Percentiles rank a stretch among this genome's conserved stretches.
These are phyloP conservation scores for Aspergillus ostianus DNA, from an alignment of 495 filamentous ascomycete species.

Conservation along the genomic window DNA sequence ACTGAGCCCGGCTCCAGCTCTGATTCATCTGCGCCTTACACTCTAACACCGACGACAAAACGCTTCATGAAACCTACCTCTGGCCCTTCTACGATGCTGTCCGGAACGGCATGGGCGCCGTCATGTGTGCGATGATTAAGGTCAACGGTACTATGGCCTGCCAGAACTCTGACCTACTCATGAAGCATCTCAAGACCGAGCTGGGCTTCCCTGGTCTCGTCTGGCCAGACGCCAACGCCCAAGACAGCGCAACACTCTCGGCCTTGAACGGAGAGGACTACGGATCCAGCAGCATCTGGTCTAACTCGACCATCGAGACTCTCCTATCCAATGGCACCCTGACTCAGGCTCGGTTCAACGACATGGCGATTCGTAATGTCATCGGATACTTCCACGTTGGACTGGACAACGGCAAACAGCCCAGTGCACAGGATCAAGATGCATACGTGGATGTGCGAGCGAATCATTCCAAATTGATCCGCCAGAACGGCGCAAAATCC, in stretches of 20 bases:
- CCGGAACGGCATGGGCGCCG: constrained; percentile 52
- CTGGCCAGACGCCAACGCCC: constrained; percentile 59
- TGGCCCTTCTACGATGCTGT: constrained; percentile 68
- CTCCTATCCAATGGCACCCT: constrained; percentile 47
- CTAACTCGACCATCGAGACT: constrained; percentile 21
- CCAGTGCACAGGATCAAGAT: constrained; percentile 61
- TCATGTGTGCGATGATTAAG: constrained; percentile 68
- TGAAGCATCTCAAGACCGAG: constrained; percentile 73
- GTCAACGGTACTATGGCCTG: constrained; percentile 63
- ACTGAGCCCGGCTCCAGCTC: too few species aligned
- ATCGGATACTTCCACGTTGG: constrained; percentile 48
- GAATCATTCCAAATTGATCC: constrained; percentile 50
- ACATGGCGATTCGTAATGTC: constrained; percentile 55
- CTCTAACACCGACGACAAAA: constrained; percentile 62
- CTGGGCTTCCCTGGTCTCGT: constrained; percentile 74
- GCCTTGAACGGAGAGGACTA: constrained; percentile 41
- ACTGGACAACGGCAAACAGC: constrained; percentile 55
- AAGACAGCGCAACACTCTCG: constrained; percentile 47
- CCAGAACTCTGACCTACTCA: constrained; percentile 27
- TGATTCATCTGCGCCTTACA: too few species aligned
- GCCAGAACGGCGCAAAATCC: constrained; percentile 52
- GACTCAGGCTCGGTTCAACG: constrained; percentile 44
- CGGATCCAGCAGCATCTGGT: too few species aligned
- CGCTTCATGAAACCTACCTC: constrained; percentile 70
- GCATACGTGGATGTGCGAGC: constrained; percentile 60